Evolutionary conservation across 2,329 filamentous ascomycete species (phyloP), one percentile per base, ranked within the genome.

Genomic region (Paraphoma sp.): DNA sequence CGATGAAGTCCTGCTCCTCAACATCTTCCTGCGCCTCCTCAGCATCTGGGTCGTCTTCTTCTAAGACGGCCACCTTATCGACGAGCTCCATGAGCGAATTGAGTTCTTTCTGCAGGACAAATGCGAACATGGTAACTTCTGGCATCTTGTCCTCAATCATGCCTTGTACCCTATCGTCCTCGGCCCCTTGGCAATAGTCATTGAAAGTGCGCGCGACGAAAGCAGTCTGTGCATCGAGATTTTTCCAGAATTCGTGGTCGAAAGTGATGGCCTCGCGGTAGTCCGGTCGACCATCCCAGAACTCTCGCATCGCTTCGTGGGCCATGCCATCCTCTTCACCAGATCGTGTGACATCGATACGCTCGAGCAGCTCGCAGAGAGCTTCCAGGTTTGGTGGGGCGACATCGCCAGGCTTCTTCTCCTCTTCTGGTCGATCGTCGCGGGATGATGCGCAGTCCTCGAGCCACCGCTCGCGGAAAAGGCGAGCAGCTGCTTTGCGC

Each of bases 391-490:
- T 94, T 9, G 75, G 75, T 6, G 73, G 70, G 1, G 67, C 65
- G 16, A 69, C 58, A 36, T 70, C 66, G 12, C 67, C 83, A 1
- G 85, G 83, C 6, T 85, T 79, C 45, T 67, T 77, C 45, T 82
- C 81, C 5, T 84, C 82, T 46, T 84, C 83, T 30, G 84, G 84
- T 9, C 86, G 86, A 16, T 83, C 82, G 38, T 88, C 84, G 7
- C 83, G 81, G 1, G 85, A 82, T 2, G 89, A 89, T 6, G 91
- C 93, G 68, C 93, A 97, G 71, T 98, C 92, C 72, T 98, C 94
- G 59, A 99, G 94, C 95, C 95, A 99, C n/a, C 92, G 87, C 71
- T 97, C 93, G 59, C 90, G 88, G 79, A 99, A 99, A 6, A 98
- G 82, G 45, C 91, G 89, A 7, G 91, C 92, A 3, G 95, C 91